Base-by-base conservation (phyloP, 225 moss, liverwort and hornwort genomes). In the Takakia lepidozioides region DNA sequence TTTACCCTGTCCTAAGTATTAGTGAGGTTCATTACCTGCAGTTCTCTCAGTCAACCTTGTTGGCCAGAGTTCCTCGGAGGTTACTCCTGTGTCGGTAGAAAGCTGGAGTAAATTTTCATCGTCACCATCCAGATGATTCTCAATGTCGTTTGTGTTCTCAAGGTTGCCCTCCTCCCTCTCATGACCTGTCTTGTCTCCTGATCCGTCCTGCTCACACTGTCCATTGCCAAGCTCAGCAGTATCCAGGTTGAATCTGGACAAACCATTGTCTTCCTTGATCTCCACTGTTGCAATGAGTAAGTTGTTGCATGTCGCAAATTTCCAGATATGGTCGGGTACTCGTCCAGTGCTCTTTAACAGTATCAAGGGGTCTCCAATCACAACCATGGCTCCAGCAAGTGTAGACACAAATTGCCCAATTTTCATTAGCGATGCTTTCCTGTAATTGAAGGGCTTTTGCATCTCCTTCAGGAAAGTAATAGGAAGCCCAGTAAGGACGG, bases 231-330 rank as follows among this genome's bases (percentile, higher is more conserved):
- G n/a, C n/a, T n/a, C n/a, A n/a, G n/a, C n/a, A 17, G 19, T 4
- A 34, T 54, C 18, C 30, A 63, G 40, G 32, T 24, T 55, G 30
- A 63, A 63, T 3, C 19, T 32, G 1, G 48, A 55, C 4, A 13
- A 14, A 10, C 5, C 5, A 18, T 4, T 34, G 20, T n/a, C 0
- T 25, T 22, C 19, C 53, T 30, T 23, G 39, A 38, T 45, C 20
- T 63, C 54, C 46, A 63, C 63, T 25, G 8, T 5, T 25, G 55
- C 41, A 27, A 48, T 26, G 8, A 6, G 19, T 49, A 63, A 42
- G 1, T 42, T 49, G 48, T 42, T 26, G 30, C 11, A 8, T 8
- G 63, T 55, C 30, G 9, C 14, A 3, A 15, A 20, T 41, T 55
- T 38, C 55, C 63, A 63, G 22, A 32, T 63, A 48, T 48, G 38